Conservation (phyloP, 2,329 filamentous ascomycete genomes). For the Alternaria angustiovoidea region DNA sequence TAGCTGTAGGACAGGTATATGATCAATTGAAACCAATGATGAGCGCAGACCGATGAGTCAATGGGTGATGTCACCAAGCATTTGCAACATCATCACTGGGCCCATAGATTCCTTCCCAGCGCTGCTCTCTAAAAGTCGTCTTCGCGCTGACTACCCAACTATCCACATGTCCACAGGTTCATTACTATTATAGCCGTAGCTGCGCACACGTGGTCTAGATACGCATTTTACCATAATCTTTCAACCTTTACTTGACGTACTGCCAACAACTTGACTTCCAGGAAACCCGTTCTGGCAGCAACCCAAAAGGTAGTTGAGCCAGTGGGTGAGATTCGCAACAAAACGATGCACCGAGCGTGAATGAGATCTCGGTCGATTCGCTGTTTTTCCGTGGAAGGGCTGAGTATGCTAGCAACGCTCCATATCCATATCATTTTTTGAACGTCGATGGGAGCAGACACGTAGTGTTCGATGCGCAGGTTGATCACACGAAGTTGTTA, state of each 20-base stretch:
- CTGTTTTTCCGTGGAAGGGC: too few relatives aligned
- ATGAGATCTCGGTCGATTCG: too few relatives aligned
- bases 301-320: accelerated
- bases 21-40: background rate
- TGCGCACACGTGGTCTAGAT: too few relatives aligned
- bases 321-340: too few relatives aligned
- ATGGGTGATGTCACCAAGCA: background rate
- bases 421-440: accelerated
- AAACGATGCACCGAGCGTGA: too few relatives aligned
- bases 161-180: too few relatives aligned
- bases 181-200: accelerated
- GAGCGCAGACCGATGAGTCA: background rate
- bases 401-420: too few relatives aligned
- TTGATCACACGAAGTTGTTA: accelerated
- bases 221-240: too few relatives aligned
- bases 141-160: too few relatives aligned
- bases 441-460: accelerated
- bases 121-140: accelerated
- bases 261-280: too few relatives aligned
- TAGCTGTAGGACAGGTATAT: background rate
- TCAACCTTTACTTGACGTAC: accelerated
- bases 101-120: too few relatives aligned
- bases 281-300: accelerated
- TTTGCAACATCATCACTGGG: accelerated
- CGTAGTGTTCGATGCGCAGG: too few relatives aligned